A percentile compares a stretch with the other conserved stretches of the same genome.
Evolutionary conservation across 2,329 filamentous ascomycete species (phyloP).

Genomic region (Aspergillus sp.): DNA sequence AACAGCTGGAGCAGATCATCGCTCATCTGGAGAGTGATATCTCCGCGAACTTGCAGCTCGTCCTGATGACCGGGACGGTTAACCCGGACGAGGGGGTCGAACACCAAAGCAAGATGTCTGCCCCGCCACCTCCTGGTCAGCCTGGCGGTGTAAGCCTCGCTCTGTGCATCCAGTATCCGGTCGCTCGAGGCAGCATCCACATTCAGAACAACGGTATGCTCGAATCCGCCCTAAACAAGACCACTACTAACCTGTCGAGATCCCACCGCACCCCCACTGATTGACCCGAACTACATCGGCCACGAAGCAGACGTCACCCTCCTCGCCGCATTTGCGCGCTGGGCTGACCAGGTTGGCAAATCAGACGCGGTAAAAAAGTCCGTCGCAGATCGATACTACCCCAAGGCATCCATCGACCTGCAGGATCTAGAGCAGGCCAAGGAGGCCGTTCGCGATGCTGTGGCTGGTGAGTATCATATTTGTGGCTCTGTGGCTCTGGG

Average conservation of each 20-base stretch:
- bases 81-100: conserved; percentile 5
- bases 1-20: conserved; percentile 11
- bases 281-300: conserved; percentile 25
- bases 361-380: conserved; percentile 9
- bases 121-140: neutral
- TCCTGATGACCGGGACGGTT: neutral
- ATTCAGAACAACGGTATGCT: conserved; percentile 15
- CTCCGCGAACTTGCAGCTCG: conserved; percentile 8
- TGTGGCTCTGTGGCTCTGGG: conserved; percentile 37
- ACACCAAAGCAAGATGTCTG: conserved; percentile 19
- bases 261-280: conserved; percentile 20
- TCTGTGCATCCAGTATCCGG: conserved; percentile 26
- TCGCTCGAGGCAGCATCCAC: conserved; percentile 29
- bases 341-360: conserved; percentile 21
- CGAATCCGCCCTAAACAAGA: neutral
- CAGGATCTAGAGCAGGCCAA: conserved; percentile 21
- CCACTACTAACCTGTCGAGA: conserved; percentile 12
- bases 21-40: conserved; percentile 13
- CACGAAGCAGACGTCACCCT: conserved; percentile 25
- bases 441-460: conserved; percentile 19
- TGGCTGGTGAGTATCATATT: conserved; percentile 21
- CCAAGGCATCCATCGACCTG: conserved; percentile 20
- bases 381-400: conserved; percentile 15
- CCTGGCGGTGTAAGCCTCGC: conserved; percentile 19
- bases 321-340: conserved; percentile 25